phyloP scores from a whole-genome alignment of 306 rosid species.

The Trifolium dubium region DNA sequence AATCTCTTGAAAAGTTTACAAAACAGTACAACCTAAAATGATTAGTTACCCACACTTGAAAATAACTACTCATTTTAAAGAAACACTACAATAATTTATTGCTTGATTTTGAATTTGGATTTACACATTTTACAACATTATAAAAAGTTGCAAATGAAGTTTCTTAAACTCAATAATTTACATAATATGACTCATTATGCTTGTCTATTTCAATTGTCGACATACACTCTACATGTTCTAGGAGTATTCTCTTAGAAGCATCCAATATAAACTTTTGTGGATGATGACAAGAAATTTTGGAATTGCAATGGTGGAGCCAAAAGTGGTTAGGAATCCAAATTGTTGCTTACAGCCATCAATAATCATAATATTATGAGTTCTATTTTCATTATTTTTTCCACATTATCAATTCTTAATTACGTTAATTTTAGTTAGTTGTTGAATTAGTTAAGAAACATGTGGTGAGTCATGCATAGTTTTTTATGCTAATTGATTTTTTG shows the following conservation, averaged over 20 bases:
- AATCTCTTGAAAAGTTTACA: no score
- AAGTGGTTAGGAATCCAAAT: background rate
- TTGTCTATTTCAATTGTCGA: slow-evolving; percentile 34
- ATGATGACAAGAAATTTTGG: background rate
- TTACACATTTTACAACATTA: background rate
- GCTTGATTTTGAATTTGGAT: background rate
- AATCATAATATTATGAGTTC: background rate
- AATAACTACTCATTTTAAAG: no score
- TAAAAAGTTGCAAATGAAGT: background rate
- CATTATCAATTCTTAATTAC: no score
- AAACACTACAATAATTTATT: no score
- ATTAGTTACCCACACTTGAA: no score
- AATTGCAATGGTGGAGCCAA: slow-evolving; percentile 32
- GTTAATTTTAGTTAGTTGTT: no score
- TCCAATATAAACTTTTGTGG: background rate
- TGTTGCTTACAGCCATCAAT: background rate
- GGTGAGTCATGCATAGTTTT: no score
- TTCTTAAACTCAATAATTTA: background rate
- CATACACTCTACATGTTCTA: slow-evolving; percentile 1
- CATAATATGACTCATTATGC: background rate
- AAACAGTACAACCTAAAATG: no score
- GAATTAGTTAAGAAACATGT: background rate
- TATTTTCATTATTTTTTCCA: no score
- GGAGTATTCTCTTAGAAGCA: background rate
- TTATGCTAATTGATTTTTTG: no score